phyloP scores from a whole-genome alignment of 805 yeast genomes.

The Metschnikowia continentalis region DNA sequence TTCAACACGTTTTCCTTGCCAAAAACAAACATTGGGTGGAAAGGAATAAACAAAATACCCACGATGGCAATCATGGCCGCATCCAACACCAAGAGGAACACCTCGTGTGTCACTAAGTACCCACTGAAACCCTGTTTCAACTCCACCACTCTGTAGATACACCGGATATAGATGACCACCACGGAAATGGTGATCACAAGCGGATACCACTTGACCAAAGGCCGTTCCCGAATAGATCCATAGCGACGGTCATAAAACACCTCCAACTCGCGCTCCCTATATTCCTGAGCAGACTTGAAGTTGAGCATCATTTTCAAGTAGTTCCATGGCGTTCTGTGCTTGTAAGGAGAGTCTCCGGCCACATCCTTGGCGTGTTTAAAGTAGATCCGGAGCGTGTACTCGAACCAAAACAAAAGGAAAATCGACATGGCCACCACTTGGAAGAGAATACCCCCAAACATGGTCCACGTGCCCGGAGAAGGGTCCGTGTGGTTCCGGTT shows the following conservation, averaged over 20 bases:
- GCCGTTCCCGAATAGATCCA: constrained; percentile 20
- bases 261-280: constrained; percentile 25
- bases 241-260: constrained; percentile 27
- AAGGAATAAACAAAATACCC: constrained; percentile 32
- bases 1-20: constrained; percentile 22
- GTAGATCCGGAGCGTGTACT: constrained; percentile 29
- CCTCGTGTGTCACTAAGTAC: constrained; percentile 34
- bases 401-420: constrained; percentile 34
- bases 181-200: constrained; percentile 33
- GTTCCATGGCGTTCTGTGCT: constrained; percentile 14
- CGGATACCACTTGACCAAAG: constrained; percentile 29
- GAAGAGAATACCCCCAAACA: constrained; percentile 37
- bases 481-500: constrained; percentile 20
- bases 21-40: constrained; percentile 38
- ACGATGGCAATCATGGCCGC: constrained; percentile 35
- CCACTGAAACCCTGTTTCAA: constrained; percentile 37
- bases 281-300: constrained; percentile 20
- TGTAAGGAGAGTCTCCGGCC: constrained; percentile 10
- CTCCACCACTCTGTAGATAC: constrained; percentile 42
- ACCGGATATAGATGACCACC: constrained; percentile 30
- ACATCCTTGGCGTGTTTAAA: constrained; percentile 23
- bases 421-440: constrained; percentile 39
- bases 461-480: constrained; percentile 30
- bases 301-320: constrained; percentile 29
- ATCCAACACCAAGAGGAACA: constrained; percentile 35